These are phyloP conservation scores for Seiridium unicorne DNA, from an alignment of 2,329 filamentous ascomycete species.

Conservation along the genomic window DNA sequence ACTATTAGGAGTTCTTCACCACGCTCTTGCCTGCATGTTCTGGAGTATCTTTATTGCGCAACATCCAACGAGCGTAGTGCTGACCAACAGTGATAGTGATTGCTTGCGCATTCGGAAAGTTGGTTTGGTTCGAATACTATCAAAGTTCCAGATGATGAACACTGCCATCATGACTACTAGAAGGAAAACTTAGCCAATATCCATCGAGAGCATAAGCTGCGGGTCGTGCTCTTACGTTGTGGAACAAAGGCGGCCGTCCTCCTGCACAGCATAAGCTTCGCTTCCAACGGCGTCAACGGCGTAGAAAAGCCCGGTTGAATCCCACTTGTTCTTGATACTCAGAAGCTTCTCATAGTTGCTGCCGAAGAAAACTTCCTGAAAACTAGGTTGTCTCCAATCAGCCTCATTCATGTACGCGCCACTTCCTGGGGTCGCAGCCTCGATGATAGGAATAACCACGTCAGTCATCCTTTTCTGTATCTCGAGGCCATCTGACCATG, in stretches of 20 bases:
- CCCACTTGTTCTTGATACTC: slow-evolving; percentile 40
- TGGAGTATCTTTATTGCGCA: too few species aligned
- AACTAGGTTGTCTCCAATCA: slow-evolving; percentile 32
- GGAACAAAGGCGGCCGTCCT: slow-evolving; percentile 34
- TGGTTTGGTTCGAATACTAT: too few species aligned
- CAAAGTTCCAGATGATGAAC: too few species aligned
- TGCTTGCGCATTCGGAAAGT: too few species aligned
- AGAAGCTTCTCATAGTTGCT: slow-evolving; percentile 30
- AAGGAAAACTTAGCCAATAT: too few species aligned
- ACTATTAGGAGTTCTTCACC: too few species aligned
- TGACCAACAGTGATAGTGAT: too few species aligned
- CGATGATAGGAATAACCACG: slow-evolving; percentile 23
- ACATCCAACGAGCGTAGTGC: too few species aligned
- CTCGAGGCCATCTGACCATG: slow-evolving; percentile 19
- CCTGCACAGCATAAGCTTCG: slow-evolving; percentile 36
- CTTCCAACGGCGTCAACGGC: slow-evolving; percentile 39
- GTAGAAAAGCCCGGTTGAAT: slow-evolving; percentile 36
- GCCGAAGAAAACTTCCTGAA: slow-evolving; percentile 34
- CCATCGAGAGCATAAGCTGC: too few species aligned
- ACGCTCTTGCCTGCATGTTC: too few species aligned
- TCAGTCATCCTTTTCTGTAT: slow-evolving; percentile 28
- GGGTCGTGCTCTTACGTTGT: not conserved
- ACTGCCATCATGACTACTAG: too few species aligned
- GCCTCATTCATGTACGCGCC: slow-evolving; percentile 40
- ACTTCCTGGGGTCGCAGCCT: slow-evolving; percentile 19